Evolutionary conservation across 108 stramenopile species (phyloP).

Genomic region (Skeletonema grethae): DNA sequence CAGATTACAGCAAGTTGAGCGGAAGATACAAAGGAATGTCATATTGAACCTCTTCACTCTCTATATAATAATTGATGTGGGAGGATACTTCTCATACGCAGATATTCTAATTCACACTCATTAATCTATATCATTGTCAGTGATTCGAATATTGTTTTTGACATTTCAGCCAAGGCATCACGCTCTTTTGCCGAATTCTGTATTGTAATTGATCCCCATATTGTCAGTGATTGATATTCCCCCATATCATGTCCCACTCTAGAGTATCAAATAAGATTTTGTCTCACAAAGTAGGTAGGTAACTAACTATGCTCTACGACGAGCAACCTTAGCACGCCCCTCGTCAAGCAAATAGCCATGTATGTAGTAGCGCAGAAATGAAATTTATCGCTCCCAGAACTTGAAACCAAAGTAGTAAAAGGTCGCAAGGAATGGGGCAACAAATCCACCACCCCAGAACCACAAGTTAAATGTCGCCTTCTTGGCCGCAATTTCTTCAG

Average conservation of each 20-base stretch:
- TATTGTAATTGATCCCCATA: not conserved
- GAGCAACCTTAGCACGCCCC: not conserved
- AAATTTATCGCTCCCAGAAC: constrained; percentile 82
- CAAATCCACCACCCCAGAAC: constrained; percentile 89
- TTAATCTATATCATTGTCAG: not conserved
- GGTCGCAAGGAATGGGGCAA: constrained; percentile 86
- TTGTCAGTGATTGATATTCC: not conserved
- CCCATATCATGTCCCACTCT: not conserved
- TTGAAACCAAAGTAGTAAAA: constrained; percentile 85
- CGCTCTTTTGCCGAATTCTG: not conserved
- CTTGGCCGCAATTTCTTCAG: constrained; percentile 83
- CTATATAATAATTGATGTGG: not conserved
- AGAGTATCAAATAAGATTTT: not conserved
- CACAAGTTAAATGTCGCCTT: constrained; percentile 82
- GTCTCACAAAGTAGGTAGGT: not conserved
- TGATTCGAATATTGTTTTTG: constrained; percentile 7
- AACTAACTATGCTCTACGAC: not conserved
- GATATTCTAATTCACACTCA: constrained; percentile 2
- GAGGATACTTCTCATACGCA: not conserved
- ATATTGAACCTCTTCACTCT: not conserved
- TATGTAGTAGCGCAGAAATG: not conserved
- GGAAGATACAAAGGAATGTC: not conserved
- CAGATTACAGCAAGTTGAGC: not conserved
- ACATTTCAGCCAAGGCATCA: not conserved
- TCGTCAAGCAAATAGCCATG: not conserved